Evolutionary conservation across 208 protist species (phyloP), one percentile per base, ranked within the genome.

Genomic region (Spongospora subterranea): DNA sequence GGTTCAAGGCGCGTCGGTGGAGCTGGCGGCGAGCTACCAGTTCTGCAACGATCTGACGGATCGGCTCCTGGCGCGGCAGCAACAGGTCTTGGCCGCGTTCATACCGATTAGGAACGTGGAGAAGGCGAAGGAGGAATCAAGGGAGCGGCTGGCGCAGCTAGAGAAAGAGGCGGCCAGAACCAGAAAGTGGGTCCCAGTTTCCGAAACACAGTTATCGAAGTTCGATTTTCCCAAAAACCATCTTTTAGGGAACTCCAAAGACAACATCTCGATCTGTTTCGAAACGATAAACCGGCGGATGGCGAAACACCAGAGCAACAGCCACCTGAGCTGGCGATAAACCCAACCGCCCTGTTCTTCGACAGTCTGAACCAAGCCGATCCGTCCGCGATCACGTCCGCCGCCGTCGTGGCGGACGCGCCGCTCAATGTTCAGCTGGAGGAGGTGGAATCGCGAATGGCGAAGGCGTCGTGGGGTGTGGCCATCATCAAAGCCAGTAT

Each of bases 261-360:
- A n/a, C 71, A 82, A n/a, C 71, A 82, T 39, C 13, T n/a, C 17
- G n/a, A 82, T 43, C n/a, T 82, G 71, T 43, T 82, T 13, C 71
- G 24, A 29, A 60, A 6, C 24, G 50, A 60, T 60, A n/a, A n/a
- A n/a, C 50, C 24, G 50, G 24, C 50, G 24, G 13, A 24, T 6
- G 50, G 24, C 13, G 24, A 60, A 24, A 60, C 6, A 60, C 50
- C 50, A 29, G 50, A 60, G 13, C n/a, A n/a, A n/a, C 50, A 60
- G 50, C 13, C 50, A 24, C 50, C 50, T 60, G 24, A 60, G 24
- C 50, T 60, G 6, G 13, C 6, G 50, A 60, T 60, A 60, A 24
- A 60, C 13, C 50, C 50, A 60, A 60, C 50, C 24, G 6, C 50
- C 13, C 24, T 60, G 50, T 60, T 60, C 50, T 60, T 60, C 24